phyloP scores from a whole-genome alignment of 495 filamentous ascomycete genomes.

The Penicillium steckii region DNA sequence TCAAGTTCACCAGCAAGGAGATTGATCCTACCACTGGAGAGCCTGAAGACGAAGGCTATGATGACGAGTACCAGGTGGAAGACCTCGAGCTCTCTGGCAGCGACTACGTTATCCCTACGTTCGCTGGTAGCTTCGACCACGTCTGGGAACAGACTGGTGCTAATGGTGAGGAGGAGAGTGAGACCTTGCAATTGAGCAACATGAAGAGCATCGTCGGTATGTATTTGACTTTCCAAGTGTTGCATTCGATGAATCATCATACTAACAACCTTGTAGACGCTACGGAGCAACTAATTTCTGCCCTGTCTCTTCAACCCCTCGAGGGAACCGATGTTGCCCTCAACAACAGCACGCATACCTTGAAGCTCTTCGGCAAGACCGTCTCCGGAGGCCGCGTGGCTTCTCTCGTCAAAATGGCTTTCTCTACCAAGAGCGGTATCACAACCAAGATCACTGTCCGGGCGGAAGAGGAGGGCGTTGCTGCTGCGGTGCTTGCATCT shows the following conservation, averaged over 20 bases:
- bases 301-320: constrained; percentile 87
- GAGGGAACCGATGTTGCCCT: constrained; percentile 90
- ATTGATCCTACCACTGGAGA: constrained; percentile 94
- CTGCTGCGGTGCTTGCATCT: constrained; percentile 76
- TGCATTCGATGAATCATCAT: neutral
- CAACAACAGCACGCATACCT: constrained; percentile 84
- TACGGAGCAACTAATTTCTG: constrained; percentile 82
- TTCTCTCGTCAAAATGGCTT: constrained; percentile 88
- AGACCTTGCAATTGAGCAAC: constrained; percentile 86
- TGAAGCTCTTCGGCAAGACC: constrained; percentile 96
- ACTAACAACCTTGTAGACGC: constrained; percentile 67
- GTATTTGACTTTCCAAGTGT: constrained; percentile 23
- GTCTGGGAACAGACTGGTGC: constrained; percentile 95
- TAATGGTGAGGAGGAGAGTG: constrained; percentile 82
- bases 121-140: constrained; percentile 91
- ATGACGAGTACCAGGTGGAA: constrained; percentile 96
- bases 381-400: constrained; percentile 88
- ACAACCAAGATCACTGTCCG: constrained; percentile 91
- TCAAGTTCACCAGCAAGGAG: constrained; percentile 97
- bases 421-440: constrained; percentile 84
- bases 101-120: constrained; percentile 91
- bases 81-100: constrained; percentile 89
- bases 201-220: constrained; percentile 91
- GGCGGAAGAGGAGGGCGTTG: constrained; percentile 90
- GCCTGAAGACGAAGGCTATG: constrained; percentile 88